A percentile compares a stretch with the other conserved stretches of the same genome.
These are phyloP conservation scores for Lasiodiplodia citricola DNA, from an alignment of 2,329 filamentous ascomycete genomes.

Conservation along the genomic window DNA sequence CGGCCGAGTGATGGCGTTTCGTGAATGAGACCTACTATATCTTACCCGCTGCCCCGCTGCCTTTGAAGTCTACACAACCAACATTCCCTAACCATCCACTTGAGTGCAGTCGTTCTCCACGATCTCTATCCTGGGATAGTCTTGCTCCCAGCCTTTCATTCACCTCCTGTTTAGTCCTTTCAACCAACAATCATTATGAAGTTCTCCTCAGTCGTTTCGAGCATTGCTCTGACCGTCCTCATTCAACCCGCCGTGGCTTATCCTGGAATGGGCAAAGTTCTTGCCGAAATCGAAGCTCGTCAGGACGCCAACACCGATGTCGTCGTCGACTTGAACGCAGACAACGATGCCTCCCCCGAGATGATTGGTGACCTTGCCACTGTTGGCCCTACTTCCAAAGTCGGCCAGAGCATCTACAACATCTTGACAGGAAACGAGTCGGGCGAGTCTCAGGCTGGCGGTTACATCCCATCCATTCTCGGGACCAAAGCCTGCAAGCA, in stretches of 20 bases:
- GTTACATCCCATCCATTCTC: constrained; percentile 27
- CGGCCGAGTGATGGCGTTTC: background rate
- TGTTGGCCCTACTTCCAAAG: constrained; percentile 31
- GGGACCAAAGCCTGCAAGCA: constrained; percentile 41
- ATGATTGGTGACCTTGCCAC: constrained; percentile 44
- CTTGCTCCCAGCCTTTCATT: constrained; percentile 5
- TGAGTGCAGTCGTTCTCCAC: background rate
- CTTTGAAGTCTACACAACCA: background rate
- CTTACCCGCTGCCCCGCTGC: background rate
- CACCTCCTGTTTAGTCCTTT: background rate
- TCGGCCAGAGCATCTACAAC: constrained; percentile 37
- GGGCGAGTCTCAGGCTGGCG: constrained; percentile 35
- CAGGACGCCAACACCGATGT: constrained; percentile 24
- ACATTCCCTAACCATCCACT: constrained; percentile 5
- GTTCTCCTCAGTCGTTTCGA: constrained; percentile 28
- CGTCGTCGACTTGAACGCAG: background rate
- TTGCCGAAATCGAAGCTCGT: constrained; percentile 14
- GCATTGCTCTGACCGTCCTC: constrained; percentile 29
- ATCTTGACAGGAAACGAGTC: constrained; percentile 37
- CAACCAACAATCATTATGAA: constrained; percentile 31
- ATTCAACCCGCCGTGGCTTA: constrained; percentile 31
- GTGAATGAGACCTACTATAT: constrained; percentile 1
- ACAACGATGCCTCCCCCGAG: constrained; percentile 36
- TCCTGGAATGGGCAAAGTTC: constrained; percentile 30
- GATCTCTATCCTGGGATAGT: background rate